Percentiles rank a stretch among this genome's conserved stretches.
Evolutionary conservation across 495 filamentous ascomycete species (phyloP).

Genomic region (Neurospora terricola): DNA sequence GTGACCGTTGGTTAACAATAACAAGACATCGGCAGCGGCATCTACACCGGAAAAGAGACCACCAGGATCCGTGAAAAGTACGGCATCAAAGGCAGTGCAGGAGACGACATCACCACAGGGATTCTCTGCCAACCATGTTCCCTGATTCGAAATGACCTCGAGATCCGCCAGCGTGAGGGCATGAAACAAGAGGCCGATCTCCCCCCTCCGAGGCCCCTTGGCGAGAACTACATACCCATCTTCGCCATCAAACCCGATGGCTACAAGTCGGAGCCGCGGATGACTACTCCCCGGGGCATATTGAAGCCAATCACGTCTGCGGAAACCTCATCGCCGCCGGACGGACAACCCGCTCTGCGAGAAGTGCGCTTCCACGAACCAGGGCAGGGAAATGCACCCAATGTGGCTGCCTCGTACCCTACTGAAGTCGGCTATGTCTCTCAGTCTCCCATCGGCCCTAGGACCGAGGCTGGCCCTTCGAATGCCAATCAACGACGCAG

Average conservation of each 20-base stretch:
- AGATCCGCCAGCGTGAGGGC: conserved; percentile 13
- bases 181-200: conserved; percentile 4
- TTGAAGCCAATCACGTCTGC: not conserved
- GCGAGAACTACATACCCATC: conserved; percentile 14
- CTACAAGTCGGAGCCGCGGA: conserved; percentile 13
- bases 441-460: not conserved
- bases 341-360: not conserved
- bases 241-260: conserved; percentile 7
- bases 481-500: not conserved
- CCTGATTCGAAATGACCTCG: conserved; percentile 16
- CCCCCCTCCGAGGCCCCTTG: conserved; percentile 8
- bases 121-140: conserved; percentile 22
- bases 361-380: conserved; percentile 3
- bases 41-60: conserved; percentile 14
- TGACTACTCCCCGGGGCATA: not conserved
- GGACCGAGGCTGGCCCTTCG: not conserved
- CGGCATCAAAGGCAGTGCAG: conserved; percentile 12
- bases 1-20: not conserved
- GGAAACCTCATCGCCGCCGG: not conserved
- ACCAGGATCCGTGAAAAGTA: conserved; percentile 14
- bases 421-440: not conserved
- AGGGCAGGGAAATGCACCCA: not conserved
- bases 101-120: conserved; percentile 13
- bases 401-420: conserved; percentile 9
- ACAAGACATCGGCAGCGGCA: conserved; percentile 18